Percentiles rank a stretch among this genome's conserved stretches.
These are phyloP conservation scores for Arachnomyces sp. DNA, from an alignment of 2,329 filamentous ascomycete genomes.

Conservation along the genomic window DNA sequence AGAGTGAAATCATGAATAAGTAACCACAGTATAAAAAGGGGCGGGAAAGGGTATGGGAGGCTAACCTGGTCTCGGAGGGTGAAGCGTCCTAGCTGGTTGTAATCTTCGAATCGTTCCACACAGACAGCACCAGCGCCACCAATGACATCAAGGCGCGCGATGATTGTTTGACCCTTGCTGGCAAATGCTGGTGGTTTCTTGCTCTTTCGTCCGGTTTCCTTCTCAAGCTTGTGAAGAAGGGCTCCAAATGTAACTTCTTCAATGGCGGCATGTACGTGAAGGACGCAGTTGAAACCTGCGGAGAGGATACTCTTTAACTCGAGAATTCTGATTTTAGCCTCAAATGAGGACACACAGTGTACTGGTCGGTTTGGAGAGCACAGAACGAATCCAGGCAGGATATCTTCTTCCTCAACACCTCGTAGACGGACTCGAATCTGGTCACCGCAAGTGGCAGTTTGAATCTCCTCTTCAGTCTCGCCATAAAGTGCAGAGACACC, in stretches of 20 bases:
- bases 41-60: constrained; percentile 9
- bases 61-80: constrained; percentile 78
- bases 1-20: constrained; percentile 21
- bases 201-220: constrained; percentile 86
- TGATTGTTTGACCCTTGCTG: constrained; percentile 70
- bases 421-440: constrained; percentile 87
- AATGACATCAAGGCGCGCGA: constrained; percentile 80
- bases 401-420: constrained; percentile 95
- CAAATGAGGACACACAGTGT: constrained; percentile 80
- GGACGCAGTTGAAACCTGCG: constrained; percentile 93
- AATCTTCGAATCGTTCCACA: constrained; percentile 90
- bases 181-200: constrained; percentile 90
- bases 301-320: constrained; percentile 91
- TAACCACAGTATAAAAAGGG: constrained; percentile 11
- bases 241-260: constrained; percentile 91
- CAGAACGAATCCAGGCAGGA: constrained; percentile 88
- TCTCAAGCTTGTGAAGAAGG: constrained; percentile 88
- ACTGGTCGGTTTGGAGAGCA: constrained; percentile 91
- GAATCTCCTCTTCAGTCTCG: constrained; percentile 89
- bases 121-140: constrained; percentile 81
- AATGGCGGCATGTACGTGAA: constrained; percentile 94
- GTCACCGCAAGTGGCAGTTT: constrained; percentile 77
- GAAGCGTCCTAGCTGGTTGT: constrained; percentile 86
- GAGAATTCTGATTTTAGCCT: constrained; percentile 92
- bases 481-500: constrained; percentile 81